Percentiles rank a stretch among this genome's conserved stretches.
Evolutionary conservation across 1,139 yeast genomes (phyloP).

Genomic region (Zygoascus meyerae): DNA sequence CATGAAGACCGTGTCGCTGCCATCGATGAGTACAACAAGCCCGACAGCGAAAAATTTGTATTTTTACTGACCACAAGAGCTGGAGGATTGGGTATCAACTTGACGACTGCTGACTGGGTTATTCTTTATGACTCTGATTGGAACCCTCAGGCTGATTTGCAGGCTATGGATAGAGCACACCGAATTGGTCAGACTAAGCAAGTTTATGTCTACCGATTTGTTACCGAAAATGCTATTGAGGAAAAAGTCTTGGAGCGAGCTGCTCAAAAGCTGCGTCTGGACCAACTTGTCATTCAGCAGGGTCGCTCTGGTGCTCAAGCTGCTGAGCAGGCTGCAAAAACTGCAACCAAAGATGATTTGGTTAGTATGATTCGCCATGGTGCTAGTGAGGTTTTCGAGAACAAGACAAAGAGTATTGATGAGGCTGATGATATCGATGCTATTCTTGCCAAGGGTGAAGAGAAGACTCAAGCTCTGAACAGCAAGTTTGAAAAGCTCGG

Average conservation of each 20-base stretch:
- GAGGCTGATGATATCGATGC: slow-evolving; percentile 75
- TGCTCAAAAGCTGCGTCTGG: slow-evolving; percentile 85
- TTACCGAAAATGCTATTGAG: slow-evolving; percentile 93
- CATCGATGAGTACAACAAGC: slow-evolving; percentile 84
- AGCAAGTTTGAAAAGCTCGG: slow-evolving; percentile 81
- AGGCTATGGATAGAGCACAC: slow-evolving; percentile 99
- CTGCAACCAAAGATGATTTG: slow-evolving; percentile 75
- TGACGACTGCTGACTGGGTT: slow-evolving; percentile 90
- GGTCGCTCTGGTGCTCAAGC: slow-evolving; percentile 51
- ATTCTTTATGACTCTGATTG: slow-evolving; percentile 91
- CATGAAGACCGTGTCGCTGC: slow-evolving; percentile 92
- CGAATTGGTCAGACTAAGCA: slow-evolving; percentile 97
- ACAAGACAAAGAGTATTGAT: slow-evolving; percentile 19
- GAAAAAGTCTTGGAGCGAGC: slow-evolving; percentile 95
- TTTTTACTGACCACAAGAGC: slow-evolving; percentile 93
- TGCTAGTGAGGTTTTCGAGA: slow-evolving; percentile 70
- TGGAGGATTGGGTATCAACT: slow-evolving; percentile 96
- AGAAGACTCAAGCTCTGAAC: slow-evolving; percentile 69
- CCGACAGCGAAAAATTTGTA: slow-evolving; percentile 75
- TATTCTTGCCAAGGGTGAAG: slow-evolving; percentile 70
- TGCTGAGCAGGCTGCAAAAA: slow-evolving; percentile 37
- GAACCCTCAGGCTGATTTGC: slow-evolving; percentile 98
- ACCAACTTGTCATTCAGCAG: slow-evolving; percentile 93
- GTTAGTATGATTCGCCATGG: slow-evolving; percentile 96
- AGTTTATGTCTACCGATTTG: slow-evolving; percentile 84